Evolutionary conservation across 108 stramenopile genomes (phyloP), one percentile per base, ranked within the genome.

Genomic region (Skeletonema grethae): DNA sequence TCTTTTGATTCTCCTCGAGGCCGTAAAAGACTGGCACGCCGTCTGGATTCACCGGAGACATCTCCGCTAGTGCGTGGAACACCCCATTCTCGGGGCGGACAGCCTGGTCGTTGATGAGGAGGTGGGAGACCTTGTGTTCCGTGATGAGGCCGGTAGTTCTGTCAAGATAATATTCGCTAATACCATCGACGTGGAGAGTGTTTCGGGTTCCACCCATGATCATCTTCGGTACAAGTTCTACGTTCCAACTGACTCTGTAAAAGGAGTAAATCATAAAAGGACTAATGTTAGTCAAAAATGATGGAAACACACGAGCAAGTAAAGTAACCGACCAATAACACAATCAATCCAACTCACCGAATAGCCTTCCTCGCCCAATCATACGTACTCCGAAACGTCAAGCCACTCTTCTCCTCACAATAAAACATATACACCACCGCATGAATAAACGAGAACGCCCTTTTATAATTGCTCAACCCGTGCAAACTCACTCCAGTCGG

Each of bases 301-400:
- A 45, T 46, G 28, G 30, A 12, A 8, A 4, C n/a, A 16, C 45
- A 35, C 18, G 20, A 30, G 16, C 9, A 8, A 7, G 12, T 28
- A 35, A 18, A 50, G 43, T n/a, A n/a, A n/a, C 6, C 22, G 16
- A 20, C 12, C 38, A 39, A 24, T n/a, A 32, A 30, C 22, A 61
- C 43, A 34, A 13, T 0, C 3, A 5, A n/a, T 15, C 15, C 4
- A 45, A 65, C 76, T 25, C 28, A 78, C 77, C 92, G 80, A 63
- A 94, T 91, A 64, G 85, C 82, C 15, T 90, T 88, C 35, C 90
- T 79, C 0, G 88, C 89, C 81, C 81, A 83, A 75, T 94, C 93
- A 58, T 86, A 94, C 60, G 83, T 87, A 69, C 87, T 65, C 9
- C 88, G 80, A 67, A 88, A 67, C 28, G 85, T 89, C 43, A 94